Evolutionary conservation across 2,329 filamentous ascomycete species (phyloP), one percentile per base, ranked within the genome.

Genomic region (Calonectria crousiana): DNA sequence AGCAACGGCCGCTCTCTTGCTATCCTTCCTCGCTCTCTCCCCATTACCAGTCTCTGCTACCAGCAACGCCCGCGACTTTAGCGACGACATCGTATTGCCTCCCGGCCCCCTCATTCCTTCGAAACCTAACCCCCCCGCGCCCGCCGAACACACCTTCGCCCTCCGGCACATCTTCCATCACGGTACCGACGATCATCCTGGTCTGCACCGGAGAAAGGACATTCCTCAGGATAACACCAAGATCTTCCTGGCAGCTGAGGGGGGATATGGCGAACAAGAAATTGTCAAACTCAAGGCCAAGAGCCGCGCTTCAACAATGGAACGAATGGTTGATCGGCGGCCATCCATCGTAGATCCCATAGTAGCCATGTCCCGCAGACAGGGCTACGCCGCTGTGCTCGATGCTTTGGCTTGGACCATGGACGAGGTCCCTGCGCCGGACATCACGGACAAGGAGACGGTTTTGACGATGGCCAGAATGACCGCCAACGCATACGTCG

Each of bases 161-260:
- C 90, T 99, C 71, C 93, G 95, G 80, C 96, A 99, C 85, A 93
- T 98, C 81, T 97, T 95, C 85, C 96, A 98, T 83, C 96, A 98
- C 86, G 96, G 96, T 73, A 94, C 95, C 51, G 91, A 96, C 84
- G 87, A 90, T 78, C 91, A 98, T 78, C 96, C 96, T 3, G 85
- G 89, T 6, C 90, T 98, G 20, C 95, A 98, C 84, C 90, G 93
- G 73, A 93, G 92, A 79, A 89, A 93, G 75, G 95, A 98, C 83
- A 87, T 98, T 38, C 75, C 83, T 52, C 86, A 90, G 26, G 89
- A 92, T 20, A 85, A 88, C 41, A 80, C 82, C 23, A 83, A 83
- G 51, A 86, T 96, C 58, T 93, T 90, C 86, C 87, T 94, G 71
- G 87, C 90, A 14, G 89, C 89, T 67, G 91, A 93, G 69, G 92